Base-by-base conservation (phyloP, 768 basidiomycete genomes). In the Xerocomus brunneocitrinus region DNA sequence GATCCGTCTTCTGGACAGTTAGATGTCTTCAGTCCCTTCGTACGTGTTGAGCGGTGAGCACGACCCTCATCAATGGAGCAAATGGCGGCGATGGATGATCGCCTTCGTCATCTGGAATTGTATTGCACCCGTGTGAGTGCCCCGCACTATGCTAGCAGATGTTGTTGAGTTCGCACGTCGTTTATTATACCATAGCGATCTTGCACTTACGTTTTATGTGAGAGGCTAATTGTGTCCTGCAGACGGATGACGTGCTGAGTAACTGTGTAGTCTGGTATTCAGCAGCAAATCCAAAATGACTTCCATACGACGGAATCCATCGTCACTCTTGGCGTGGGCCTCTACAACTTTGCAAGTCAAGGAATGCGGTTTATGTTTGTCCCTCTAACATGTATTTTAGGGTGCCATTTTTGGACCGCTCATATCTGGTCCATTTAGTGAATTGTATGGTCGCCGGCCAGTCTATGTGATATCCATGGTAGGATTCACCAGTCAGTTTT, bases 111-210 rank as follows among this genome's bases (percentile, higher is more conserved):
- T 68, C 41, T 69, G 62, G 65, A 61, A 67, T 32, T 52, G 55
- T 14, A 67, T 69, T 19, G 67, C 67, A 30, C 67, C 67, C 12
- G 57, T 68, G 67, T 67, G n/a, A 47, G 67, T 52, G 13, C 16
- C 10, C 43, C 25, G 25, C 10, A 43, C 24, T 25, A 8, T 49
- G 1, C 2, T 13, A 22, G 13, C 14, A 36, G 8, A 12, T 19
- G 12, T 7, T 31, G 1, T 8, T 5, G 34, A 16, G 8, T 25
- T 47, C 48, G 49, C 42, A 56, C 39, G 27, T 19, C 13, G 3
- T 28, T 36, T 38, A 7, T 32, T 14, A 47, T 22, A 0, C 13
- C 16, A n/a, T 39, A 67, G 66, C 24, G 66, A 67, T 22, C 51
- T 67, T 42, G 24, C 67, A 7, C 24, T 59, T 5, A 69, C 67